These are phyloP conservation scores for Chenopodium berlandieri DNA, from an alignment of 148 eudicot genomes.

Conservation along the genomic window DNA sequence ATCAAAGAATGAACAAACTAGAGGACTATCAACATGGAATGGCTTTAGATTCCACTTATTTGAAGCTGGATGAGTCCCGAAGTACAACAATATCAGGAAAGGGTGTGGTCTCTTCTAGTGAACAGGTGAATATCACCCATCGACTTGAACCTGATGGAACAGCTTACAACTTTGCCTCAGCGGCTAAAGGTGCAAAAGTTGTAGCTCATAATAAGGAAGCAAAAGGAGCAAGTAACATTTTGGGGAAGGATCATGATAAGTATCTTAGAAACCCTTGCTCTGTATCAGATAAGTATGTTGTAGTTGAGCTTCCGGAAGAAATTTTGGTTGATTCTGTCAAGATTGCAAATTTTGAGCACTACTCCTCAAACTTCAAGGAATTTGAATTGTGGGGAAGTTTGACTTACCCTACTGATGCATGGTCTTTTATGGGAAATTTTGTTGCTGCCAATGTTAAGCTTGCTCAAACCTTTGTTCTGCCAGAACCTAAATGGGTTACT, in stretches of 20 bases:
- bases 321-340: constrained; percentile 76
- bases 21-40: constrained; percentile 40
- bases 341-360: constrained; percentile 87
- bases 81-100: constrained; percentile 45
- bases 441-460: constrained; percentile 79
- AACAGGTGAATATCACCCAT: constrained; percentile 56
- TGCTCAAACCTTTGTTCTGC: constrained; percentile 65
- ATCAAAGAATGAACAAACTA: constrained; percentile 25
- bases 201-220: constrained; percentile 90
- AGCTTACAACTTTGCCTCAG: constrained; percentile 83
- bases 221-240: constrained; percentile 76
- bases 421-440: constrained; percentile 68
- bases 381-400: constrained; percentile 72
- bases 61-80: constrained; percentile 50
- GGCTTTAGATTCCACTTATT: constrained; percentile 35
- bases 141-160: constrained; percentile 91
- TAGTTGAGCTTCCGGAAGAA: constrained; percentile 84
- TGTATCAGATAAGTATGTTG: constrained; percentile 63
- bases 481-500: constrained; percentile 83
- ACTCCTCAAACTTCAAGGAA: constrained; percentile 88
- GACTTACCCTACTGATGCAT: constrained; percentile 68
- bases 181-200: constrained; percentile 87
- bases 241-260: constrained; percentile 90
- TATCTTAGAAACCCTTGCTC: constrained; percentile 93
- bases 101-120: constrained; percentile 33